Evolutionary conservation across 768 basidiomycete species (phyloP).

Genomic region (Phylloporus sp.): DNA sequence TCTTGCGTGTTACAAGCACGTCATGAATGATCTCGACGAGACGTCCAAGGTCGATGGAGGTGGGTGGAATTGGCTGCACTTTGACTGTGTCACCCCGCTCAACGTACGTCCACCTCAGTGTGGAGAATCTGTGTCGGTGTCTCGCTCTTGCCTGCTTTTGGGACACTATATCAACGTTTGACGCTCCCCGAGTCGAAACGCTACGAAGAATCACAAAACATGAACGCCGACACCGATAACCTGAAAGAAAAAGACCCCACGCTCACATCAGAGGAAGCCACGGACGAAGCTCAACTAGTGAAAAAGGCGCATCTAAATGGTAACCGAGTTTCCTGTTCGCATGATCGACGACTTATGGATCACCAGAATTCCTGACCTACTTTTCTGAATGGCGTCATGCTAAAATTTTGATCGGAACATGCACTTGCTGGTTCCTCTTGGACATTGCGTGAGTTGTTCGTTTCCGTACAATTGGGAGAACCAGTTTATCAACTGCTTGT

Average conservation of each 20-base stretch:
- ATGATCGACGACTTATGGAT: neutral
- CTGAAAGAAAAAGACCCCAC: slow-evolving; percentile 34
- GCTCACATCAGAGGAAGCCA: neutral
- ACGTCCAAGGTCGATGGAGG: slow-evolving; percentile 67
- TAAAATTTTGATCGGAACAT: slow-evolving; percentile 64
- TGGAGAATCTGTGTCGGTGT: slow-evolving; percentile 76
- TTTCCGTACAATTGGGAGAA: neutral
- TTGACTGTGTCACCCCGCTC: neutral
- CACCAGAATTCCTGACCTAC: slow-evolving; percentile 56
- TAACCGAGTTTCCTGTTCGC: slow-evolving; percentile 9
- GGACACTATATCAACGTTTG: slow-evolving; percentile 69
- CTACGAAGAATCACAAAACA: slow-evolving; percentile 39
- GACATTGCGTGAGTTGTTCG: slow-evolving; percentile 53
- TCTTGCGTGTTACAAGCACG: slow-evolving; percentile 55
- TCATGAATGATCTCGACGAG: slow-evolving; percentile 55
- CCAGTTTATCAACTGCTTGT: neutral
- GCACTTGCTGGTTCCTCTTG: slow-evolving; percentile 67
- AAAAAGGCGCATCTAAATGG: slow-evolving; percentile 52
- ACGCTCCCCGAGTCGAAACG: slow-evolving; percentile 67
- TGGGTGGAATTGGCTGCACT: slow-evolving; percentile 26
- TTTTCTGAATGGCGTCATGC: slow-evolving; percentile 70
- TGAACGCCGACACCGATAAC: slow-evolving; percentile 26
- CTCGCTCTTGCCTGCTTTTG: slow-evolving; percentile 70
- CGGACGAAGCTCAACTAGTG: slow-evolving; percentile 17
- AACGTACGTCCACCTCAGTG: slow-evolving; percentile 29